Evolutionary conservation across 768 basidiomycete species (phyloP).

Genomic region (Asterophora lycoperdoides): DNA sequence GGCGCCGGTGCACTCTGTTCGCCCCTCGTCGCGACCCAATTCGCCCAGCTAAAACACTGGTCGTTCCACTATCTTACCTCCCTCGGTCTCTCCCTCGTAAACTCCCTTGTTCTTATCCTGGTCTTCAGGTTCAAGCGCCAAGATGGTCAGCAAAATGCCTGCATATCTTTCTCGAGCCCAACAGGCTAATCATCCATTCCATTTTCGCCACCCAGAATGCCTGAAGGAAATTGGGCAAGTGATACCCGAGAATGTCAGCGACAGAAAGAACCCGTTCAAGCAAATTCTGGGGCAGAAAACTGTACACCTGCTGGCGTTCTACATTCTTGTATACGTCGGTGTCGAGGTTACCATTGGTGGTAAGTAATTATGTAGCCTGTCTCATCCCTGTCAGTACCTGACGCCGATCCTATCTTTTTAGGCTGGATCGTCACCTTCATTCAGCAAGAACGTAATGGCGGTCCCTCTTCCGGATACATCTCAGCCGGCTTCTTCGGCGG

Average conservation of each 20-base stretch:
- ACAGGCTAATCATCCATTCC: not conserved
- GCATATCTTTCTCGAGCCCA: too few relatives aligned
- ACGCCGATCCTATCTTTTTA: slow-evolving; percentile 14
- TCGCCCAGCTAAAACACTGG: slow-evolving; percentile 63
- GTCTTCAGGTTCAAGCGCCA: slow-evolving; percentile 71
- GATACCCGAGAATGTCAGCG: slow-evolving; percentile 27
- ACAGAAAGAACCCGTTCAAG: slow-evolving; percentile 25
- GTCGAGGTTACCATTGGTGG: slow-evolving; percentile 60
- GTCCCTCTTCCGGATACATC: slow-evolving; percentile 30
- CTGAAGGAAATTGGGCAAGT: slow-evolving; percentile 44
- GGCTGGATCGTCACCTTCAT: slow-evolving; percentile 72
- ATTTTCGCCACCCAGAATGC: slow-evolving; percentile 35
- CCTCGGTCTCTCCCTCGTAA: slow-evolving; percentile 58
- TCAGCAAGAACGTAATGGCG: slow-evolving; percentile 31
- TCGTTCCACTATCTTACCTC: slow-evolving; percentile 76
- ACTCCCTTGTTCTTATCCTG: slow-evolving; percentile 43
- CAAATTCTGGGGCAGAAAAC: slow-evolving; percentile 50
- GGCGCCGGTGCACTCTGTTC: slow-evolving; percentile 63
- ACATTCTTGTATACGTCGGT: slow-evolving; percentile 64
- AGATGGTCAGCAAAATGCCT: slow-evolving; percentile 44
- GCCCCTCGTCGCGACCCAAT: slow-evolving; percentile 80
- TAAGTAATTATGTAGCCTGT: too few relatives aligned
- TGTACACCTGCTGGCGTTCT: slow-evolving; percentile 62
- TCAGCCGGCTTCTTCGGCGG: slow-evolving; percentile 25
- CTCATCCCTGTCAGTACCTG: not conserved